Evolutionary conservation across 345 rosid species (phyloP), one percentile per base, ranked within the genome.

Genomic region (Adansonia digitata): DNA sequence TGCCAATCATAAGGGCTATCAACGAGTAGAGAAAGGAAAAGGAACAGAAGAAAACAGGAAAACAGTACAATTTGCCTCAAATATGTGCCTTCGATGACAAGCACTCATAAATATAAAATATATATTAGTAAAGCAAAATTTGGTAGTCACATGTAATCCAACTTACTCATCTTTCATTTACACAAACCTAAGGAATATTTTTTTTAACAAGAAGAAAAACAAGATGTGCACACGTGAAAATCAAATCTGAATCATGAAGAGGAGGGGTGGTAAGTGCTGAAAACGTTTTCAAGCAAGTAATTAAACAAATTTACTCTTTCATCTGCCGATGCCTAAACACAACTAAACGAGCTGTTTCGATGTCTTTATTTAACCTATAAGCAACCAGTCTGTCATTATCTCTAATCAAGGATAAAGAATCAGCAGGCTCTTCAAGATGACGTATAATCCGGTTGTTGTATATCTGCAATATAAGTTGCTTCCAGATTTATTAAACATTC

Each of bases 371-470:
- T 72, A 92, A 78, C 75, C 92, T 85, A 86, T 91, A 94, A 67
- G 94, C 97, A 75, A 91, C 97, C 79, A 94, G 82, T 62, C 84
- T 86, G 81, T 91, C 98, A 79, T 84, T 91, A 85, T 92, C 97
- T 83, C 97, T 91, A 74, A 94, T 92, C 84, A 92, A 87, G 71
- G 93, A 83, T 74, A 92, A 84, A 79, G 85, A 88, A 81, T 92
- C 97, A 79, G 91, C 72, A 79, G 95, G 92, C 56, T 92, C 98
- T 79, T 92, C 95, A 61, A 94, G 85, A 79, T 76, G 88, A 62
- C 97, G 97, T 42, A 94, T 85, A 69, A 94, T 85, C 78, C 85
- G 81, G 82, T 84, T 85, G 88, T 90, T 92, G 86, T 86, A 94
- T 24, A 91, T 89, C 98, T 94, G 91, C n/a, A 90, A 53, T 22